Evolutionary conservation across 208 protist genomes (phyloP).

Genomic region (Endotrypanum monterogeii): DNA sequence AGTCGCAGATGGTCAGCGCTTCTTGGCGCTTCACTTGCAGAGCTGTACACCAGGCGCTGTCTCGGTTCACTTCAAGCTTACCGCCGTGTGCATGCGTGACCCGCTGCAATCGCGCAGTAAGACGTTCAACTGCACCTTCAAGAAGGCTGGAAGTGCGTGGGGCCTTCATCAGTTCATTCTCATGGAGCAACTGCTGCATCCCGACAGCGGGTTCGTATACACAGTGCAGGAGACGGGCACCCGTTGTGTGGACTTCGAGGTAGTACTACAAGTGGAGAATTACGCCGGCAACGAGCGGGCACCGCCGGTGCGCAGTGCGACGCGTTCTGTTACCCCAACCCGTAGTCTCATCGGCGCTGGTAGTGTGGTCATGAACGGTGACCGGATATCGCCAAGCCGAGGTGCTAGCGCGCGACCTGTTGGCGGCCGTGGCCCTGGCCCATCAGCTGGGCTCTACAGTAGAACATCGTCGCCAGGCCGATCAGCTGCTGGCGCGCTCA

Average conservation of each 20-base stretch:
- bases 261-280: conserved; percentile 61
- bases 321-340: conserved; percentile 31
- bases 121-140: conserved; percentile 87
- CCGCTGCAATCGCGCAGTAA: conserved; percentile 66
- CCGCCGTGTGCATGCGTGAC: conserved; percentile 63
- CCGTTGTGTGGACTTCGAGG: conserved; percentile 77
- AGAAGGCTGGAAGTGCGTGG: conserved; percentile 81
- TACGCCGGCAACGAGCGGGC: conserved; percentile 25
- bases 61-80: conserved; percentile 77
- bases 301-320: conserved; percentile 36
- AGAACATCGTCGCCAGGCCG: conserved; percentile 22
- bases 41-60: conserved; percentile 59
- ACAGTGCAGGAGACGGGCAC: conserved; percentile 58
- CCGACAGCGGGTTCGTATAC: conserved; percentile 71
- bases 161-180: conserved; percentile 88
- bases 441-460: conserved; percentile 4
- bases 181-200: conserved; percentile 52
- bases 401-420: conserved; percentile 17
- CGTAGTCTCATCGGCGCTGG: conserved; percentile 12
- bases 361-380: not conserved
- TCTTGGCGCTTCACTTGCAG: conserved; percentile 84
- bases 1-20: conserved; percentile 43
- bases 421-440: conserved; percentile 9
- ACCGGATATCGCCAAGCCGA: conserved; percentile 16
- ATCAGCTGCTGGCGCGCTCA: conserved; percentile 17